Percentiles rank a stretch among this genome's conserved stretches.
These are phyloP conservation scores for Yamadazyma scolyti DNA, from an alignment of 805 yeast genomes.

Conservation along the genomic window DNA sequence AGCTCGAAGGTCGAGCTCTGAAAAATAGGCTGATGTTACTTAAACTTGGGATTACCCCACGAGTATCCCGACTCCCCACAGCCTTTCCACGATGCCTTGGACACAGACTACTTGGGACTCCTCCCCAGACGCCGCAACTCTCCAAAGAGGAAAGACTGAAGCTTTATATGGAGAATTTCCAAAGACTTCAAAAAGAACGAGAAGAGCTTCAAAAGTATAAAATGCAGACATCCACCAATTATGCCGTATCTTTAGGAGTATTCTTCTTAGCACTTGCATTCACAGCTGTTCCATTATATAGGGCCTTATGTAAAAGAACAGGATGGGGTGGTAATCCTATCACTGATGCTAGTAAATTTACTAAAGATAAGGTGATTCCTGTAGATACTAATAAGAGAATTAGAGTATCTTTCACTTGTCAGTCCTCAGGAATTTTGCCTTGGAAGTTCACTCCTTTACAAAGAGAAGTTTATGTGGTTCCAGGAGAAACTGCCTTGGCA, in stretches of 20 bases:
- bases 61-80: too few species aligned
- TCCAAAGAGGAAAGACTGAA: conserved; percentile 9
- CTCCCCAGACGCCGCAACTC: not conserved
- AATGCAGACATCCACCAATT: conserved; percentile 58
- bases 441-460: conserved; percentile 97
- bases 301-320: conserved; percentile 89
- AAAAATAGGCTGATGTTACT: too few species aligned
- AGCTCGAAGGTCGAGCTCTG: too few species aligned
- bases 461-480: conserved; percentile 84
- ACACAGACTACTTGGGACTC: too few species aligned
- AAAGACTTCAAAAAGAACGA: conserved; percentile 18
- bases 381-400: conserved; percentile 82
- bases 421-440: conserved; percentile 84
- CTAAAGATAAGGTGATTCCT: conserved; percentile 83
- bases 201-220: conserved; percentile 27
- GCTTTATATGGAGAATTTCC: conserved; percentile 11
- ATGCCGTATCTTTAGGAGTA: conserved; percentile 64
- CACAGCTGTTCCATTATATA: conserved; percentile 88
- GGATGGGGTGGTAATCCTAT: conserved; percentile 97
- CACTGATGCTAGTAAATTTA: conserved; percentile 75
- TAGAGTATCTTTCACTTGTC: conserved; percentile 84
- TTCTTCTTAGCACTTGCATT: conserved; percentile 75
- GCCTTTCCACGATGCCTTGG: too few species aligned
- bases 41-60: too few species aligned
- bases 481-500: conserved; percentile 97